Conservation (phyloP, 495 filamentous ascomycete species). For the Aspergillus conjunctus region DNA sequence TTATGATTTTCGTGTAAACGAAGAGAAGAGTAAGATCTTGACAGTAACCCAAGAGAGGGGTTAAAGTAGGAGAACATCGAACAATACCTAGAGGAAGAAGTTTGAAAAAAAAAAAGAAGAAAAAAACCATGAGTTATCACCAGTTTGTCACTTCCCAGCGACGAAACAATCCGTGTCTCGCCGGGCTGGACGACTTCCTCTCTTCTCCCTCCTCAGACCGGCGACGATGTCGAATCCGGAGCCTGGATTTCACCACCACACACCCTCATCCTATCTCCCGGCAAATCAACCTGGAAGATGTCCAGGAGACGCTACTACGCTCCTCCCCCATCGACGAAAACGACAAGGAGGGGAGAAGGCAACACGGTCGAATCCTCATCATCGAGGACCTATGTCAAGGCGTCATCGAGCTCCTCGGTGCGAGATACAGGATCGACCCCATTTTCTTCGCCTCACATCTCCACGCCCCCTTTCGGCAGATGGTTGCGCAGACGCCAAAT, state of each 20-base stretch:
- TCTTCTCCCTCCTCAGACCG: background rate
- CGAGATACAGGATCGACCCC: background rate
- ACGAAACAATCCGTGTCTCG: background rate
- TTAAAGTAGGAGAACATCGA: too few relatives aligned
- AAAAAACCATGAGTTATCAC: constrained; percentile 23
- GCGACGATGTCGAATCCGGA: constrained; percentile 4
- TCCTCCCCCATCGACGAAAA: too few relatives aligned
- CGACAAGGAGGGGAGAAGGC: background rate
- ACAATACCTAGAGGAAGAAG: too few relatives aligned
- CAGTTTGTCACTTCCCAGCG: background rate
- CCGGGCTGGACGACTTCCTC: background rate
- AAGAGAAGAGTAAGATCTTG: too few relatives aligned
- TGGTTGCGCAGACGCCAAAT: constrained; percentile 8
- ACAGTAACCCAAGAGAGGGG: too few relatives aligned
- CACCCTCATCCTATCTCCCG: background rate
- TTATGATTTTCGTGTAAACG: too few relatives aligned
- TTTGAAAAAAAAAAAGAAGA: constrained; percentile 1
- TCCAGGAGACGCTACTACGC: background rate
- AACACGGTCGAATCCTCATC: background rate
- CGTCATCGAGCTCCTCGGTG: constrained; percentile 1
- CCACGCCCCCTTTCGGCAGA: constrained; percentile 5
- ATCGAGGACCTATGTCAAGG: constrained; percentile 6
- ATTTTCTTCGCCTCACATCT: constrained; percentile 5
- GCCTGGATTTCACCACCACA: constrained; percentile 1
- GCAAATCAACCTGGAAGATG: background rate